phyloP scores from a whole-genome alignment of 2,329 filamentous ascomycete species.

The Nothophaeocryptopus gaeumannii region DNA sequence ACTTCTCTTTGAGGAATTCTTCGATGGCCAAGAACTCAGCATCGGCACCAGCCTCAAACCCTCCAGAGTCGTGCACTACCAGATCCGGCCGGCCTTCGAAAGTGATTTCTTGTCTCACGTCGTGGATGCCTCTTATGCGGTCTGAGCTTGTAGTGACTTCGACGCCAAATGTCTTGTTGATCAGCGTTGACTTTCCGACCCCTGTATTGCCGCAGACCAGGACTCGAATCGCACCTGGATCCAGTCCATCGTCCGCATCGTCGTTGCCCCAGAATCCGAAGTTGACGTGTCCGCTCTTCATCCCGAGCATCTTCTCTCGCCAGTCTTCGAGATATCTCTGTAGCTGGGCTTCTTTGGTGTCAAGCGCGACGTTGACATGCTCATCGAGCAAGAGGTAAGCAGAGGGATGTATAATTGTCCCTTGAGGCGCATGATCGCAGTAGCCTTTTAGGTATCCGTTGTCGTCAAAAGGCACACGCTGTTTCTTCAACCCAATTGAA shows the following conservation, averaged over 20 bases:
- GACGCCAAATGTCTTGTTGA: slow-evolving; percentile 29
- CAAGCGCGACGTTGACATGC: slow-evolving; percentile 25
- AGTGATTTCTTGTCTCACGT: slow-evolving; percentile 34
- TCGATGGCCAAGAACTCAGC: slow-evolving; percentile 30
- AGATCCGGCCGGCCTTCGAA: slow-evolving; percentile 35
- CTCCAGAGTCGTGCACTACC: slow-evolving; percentile 37
- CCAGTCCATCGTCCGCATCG: slow-evolving; percentile 13
- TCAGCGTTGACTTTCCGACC: slow-evolving; percentile 17
- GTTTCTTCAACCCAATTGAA: slow-evolving; percentile 21
- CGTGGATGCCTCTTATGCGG: slow-evolving; percentile 32
- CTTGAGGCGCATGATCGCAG: slow-evolving; percentile 29
- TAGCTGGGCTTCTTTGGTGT: slow-evolving; percentile 29
- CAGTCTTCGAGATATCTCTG: slow-evolving; percentile 29
- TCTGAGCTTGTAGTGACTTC: slow-evolving; percentile 30
- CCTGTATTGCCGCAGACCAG: slow-evolving; percentile 30
- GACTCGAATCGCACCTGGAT: slow-evolving; percentile 32
- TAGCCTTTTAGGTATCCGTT: slow-evolving; percentile 22
- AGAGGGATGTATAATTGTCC: slow-evolving; percentile 36
- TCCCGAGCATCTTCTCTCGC: slow-evolving; percentile 26
- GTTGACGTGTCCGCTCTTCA: slow-evolving; percentile 19
- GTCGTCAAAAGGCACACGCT: slow-evolving; percentile 18
- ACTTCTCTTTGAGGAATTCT: slow-evolving; percentile 34
- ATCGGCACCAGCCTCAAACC: slow-evolving; percentile 37
- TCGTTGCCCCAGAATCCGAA: slow-evolving; percentile 30
- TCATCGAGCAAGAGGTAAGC: slow-evolving; percentile 35